Percentiles rank a stretch among this genome's conserved stretches.
These are phyloP conservation scores for Globisporangium emineosum DNA, from an alignment of 352 stramenopile species.

Conservation along the genomic window DNA sequence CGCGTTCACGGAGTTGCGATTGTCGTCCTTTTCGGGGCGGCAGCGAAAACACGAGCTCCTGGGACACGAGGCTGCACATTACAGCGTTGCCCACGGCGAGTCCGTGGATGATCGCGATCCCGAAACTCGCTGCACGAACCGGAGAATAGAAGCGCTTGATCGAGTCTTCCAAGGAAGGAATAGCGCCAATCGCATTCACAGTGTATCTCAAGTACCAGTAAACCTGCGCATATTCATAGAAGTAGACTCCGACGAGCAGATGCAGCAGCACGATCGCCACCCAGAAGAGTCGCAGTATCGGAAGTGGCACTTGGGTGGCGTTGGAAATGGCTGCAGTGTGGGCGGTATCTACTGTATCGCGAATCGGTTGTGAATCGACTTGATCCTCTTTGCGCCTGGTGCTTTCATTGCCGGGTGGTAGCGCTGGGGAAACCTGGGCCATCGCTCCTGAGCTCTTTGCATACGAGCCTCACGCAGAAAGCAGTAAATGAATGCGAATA, in stretches of 20 bases:
- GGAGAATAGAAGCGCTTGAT: conserved; percentile 5
- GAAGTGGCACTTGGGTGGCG: not conserved
- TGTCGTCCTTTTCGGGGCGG: not conserved
- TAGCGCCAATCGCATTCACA: not conserved
- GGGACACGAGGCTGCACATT: conserved; percentile 6
- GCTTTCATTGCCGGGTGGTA: not conserved
- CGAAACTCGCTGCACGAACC: not conserved
- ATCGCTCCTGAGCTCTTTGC: too few species aligned
- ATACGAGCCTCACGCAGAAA: too few species aligned
- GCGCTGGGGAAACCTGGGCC: not conserved
- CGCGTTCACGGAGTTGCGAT: not conserved
- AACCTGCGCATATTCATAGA: conserved; percentile 9
- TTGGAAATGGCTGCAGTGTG: not conserved
- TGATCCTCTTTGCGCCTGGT: not conserved
- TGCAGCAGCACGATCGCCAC: conserved; percentile 1
- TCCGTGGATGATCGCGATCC: conserved; percentile 12
- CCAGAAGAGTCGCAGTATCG: conserved; percentile 2
- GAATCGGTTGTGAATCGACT: too few species aligned
- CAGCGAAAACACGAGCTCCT: conserved; percentile 18
- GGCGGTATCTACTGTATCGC: too few species aligned
- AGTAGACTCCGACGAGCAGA: conserved; percentile 3
- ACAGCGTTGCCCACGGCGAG: conserved; percentile 10
- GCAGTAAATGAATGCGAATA: too few species aligned
- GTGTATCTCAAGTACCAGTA: not conserved
- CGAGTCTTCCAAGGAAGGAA: not conserved